Evolutionary conservation across 805 yeast species (phyloP).

Genomic region (Candida bentonensis): DNA sequence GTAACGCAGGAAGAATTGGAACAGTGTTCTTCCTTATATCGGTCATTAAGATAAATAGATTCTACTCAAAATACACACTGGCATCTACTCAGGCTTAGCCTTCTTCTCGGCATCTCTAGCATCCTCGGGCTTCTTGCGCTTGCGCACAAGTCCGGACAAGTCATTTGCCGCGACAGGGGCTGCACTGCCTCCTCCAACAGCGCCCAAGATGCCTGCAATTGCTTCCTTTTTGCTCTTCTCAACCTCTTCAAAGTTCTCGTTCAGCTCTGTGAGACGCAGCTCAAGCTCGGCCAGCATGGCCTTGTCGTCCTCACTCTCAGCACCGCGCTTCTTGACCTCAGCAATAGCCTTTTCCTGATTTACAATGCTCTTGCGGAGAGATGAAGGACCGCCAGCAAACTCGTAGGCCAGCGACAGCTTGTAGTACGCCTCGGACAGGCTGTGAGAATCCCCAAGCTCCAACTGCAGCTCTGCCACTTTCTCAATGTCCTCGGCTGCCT

Average conservation of each 20-base stretch:
- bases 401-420: slow-evolving; percentile 70
- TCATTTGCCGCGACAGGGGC: neutral
- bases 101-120: neutral
- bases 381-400: slow-evolving; percentile 41
- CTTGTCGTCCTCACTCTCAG: slow-evolving; percentile 26
- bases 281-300: slow-evolving; percentile 20
- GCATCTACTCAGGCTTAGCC: neutral
- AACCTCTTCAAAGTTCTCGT: slow-evolving; percentile 11
- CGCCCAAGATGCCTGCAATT: slow-evolving; percentile 7
- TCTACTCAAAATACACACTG: too few relatives aligned
- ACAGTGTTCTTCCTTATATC: too few relatives aligned
- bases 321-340: slow-evolving; percentile 30
- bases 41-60: too few relatives aligned
- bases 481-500: slow-evolving; percentile 58
- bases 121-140: neutral
- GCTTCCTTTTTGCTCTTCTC: slow-evolving; percentile 9
- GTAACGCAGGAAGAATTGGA: too few relatives aligned
- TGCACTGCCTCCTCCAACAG: neutral
- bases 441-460: slow-evolving; percentile 35
- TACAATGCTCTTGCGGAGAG: slow-evolving; percentile 37
- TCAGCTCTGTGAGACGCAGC: slow-evolving; percentile 16
- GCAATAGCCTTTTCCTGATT: slow-evolving; percentile 41
- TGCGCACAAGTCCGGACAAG: neutral
- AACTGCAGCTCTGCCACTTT: slow-evolving; percentile 41
- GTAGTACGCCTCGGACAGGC: slow-evolving; percentile 68